These are phyloP conservation scores for Ilyonectria mors-panacis DNA, from an alignment of 2,329 filamentous ascomycete species.

Conservation along the genomic window DNA sequence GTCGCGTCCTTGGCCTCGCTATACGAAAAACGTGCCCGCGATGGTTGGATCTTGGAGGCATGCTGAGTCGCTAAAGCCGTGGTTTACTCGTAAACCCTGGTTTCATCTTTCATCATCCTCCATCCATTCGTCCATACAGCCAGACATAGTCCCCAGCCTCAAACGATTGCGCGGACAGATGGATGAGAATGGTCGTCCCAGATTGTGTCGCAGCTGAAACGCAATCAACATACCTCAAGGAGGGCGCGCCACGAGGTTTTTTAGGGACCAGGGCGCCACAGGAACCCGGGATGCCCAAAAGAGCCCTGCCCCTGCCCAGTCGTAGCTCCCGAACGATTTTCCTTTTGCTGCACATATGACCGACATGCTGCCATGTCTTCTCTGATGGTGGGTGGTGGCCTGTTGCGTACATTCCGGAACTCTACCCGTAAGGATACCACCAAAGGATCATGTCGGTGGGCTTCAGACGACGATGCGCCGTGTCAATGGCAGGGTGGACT, in stretches of 20 bases:
- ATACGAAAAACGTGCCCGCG: constrained; percentile 5
- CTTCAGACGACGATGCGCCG: constrained; percentile 8
- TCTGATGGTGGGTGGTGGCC: constrained; percentile 2
- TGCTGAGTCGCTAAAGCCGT: background rate
- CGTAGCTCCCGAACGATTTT: constrained; percentile 17
- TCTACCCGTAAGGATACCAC: background rate
- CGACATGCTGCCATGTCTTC: constrained; percentile 5
- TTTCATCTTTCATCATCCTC: background rate
- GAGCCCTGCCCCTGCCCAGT: background rate
- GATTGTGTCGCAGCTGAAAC: constrained; percentile 23
- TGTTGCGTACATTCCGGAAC: background rate
- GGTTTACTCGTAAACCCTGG: background rate
- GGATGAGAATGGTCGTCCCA: background rate
- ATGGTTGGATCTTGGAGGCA: background rate
- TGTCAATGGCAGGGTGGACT: constrained; percentile 2
- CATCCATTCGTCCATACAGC: background rate
- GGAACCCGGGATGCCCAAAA: constrained; percentile 18
- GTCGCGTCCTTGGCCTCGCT: background rate
- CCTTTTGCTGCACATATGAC: constrained; percentile 17
- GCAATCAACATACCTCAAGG: constrained; percentile 20
- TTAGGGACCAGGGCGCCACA: constrained; percentile 26
- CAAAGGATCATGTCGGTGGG: constrained; percentile 14
- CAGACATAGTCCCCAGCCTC: constrained; percentile 8
- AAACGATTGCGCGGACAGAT: constrained; percentile 11
- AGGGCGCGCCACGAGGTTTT: constrained; percentile 32